Conservation (phyloP, 2,329 filamentous ascomycete genomes). For the Penicillium sp. region DNA sequence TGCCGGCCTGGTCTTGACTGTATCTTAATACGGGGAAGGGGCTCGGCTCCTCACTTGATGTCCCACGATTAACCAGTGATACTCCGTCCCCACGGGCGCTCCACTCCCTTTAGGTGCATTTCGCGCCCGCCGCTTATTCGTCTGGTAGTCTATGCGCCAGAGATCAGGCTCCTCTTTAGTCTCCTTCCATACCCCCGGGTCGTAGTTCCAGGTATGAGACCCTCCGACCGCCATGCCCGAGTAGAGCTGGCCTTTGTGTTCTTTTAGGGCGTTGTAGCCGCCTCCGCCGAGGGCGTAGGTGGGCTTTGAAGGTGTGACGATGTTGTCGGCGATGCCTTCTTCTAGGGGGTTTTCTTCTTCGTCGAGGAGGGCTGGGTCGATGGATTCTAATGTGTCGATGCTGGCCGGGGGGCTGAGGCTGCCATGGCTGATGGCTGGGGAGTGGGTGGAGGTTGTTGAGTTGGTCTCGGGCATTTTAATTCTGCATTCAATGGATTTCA, state of each 20-base stretch:
- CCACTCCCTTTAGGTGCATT: conserved; percentile 39
- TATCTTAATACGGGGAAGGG: too few species aligned
- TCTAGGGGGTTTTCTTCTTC: conserved; percentile 28
- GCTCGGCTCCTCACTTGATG: conserved; percentile 31
- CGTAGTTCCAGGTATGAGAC: conserved; percentile 42
- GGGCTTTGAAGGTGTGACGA: conserved; percentile 1
- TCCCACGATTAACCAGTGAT: conserved; percentile 39
- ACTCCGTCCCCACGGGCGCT: conserved; percentile 38
- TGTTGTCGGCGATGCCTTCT: conserved; percentile 13
- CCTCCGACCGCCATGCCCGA: conserved; percentile 42
- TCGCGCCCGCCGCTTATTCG: conserved; percentile 34
- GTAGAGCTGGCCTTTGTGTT: conserved; percentile 38
- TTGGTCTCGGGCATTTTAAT: neutral
- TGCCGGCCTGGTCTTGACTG: too few species aligned
- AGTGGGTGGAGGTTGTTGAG: neutral
- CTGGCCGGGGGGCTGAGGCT: neutral
- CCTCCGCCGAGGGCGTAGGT: conserved; percentile 8
- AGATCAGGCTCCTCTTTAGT: conserved; percentile 41
- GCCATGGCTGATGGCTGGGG: neutral
- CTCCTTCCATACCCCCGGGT: conserved; percentile 39
- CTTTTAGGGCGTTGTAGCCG: conserved; percentile 38
- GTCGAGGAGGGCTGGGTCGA: conserved; percentile 15
- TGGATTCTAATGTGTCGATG: neutral
- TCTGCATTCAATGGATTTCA: neutral
- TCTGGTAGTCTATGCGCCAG: conserved; percentile 37